Conservation (phyloP, 495 filamentous ascomycete species). For the Hyaloscypha hepaticicola region DNA sequence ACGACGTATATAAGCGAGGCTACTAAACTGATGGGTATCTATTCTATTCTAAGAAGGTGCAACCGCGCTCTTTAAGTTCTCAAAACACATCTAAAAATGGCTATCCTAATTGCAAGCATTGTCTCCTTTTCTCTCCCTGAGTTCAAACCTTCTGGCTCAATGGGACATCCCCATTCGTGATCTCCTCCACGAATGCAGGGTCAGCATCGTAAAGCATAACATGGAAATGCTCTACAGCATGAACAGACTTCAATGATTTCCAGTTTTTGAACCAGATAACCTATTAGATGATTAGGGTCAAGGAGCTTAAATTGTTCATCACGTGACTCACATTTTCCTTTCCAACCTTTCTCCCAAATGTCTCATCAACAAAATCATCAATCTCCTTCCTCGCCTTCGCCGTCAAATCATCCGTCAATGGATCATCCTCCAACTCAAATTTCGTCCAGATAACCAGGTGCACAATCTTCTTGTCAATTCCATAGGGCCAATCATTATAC, state of each 20-base stretch:
- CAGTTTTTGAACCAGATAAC: constrained; percentile 93
- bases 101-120: too few relatives aligned
- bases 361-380: constrained; percentile 62
- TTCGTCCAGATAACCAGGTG: constrained; percentile 93
- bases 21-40: background rate
- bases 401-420: constrained; percentile 64
- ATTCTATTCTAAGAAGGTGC: background rate
- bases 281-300: constrained; percentile 35
- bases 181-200: constrained; percentile 61
- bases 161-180: constrained; percentile 75
- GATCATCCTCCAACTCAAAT: constrained; percentile 66
- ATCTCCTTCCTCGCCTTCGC: constrained; percentile 60
- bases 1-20: too few relatives aligned
- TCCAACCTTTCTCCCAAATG: constrained; percentile 50
- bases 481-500: constrained; percentile 91
- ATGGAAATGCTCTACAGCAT: constrained; percentile 93
- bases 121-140: background rate
- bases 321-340: constrained; percentile 42
- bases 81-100: background rate
- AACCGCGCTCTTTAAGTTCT: background rate
- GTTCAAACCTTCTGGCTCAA: constrained; percentile 36
- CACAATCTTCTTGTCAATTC: constrained; percentile 69
- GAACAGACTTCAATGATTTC: constrained; percentile 73
- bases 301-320: background rate
- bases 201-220: constrained; percentile 82